Base-by-base conservation (phyloP, 2,329 filamentous ascomycete species). In the Cercospora sesami region DNA sequence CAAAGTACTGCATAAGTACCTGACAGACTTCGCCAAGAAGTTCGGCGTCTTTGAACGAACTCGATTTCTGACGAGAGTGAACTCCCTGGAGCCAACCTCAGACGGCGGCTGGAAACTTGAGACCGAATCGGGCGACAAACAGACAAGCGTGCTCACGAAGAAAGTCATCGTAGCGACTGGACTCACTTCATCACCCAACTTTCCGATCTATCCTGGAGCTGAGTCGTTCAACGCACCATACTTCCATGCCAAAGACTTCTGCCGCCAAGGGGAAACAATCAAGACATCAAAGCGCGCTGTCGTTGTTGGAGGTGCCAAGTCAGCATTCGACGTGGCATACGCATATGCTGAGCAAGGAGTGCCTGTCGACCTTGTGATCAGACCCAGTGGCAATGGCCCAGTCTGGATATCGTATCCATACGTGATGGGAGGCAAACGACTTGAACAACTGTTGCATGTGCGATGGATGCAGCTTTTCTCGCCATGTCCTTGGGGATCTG, bases 401-500 rank as follows among this genome's bases (percentile, higher is more conserved):
- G 80, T 82, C 0, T 90, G 84, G 83, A 85, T 90, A 77, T 78
- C 86, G 0, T 86, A 86, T 1, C 78, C 85, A 1, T 87, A 87
- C 65, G 88, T 91, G 16, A 91, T 89, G 1, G 89, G 89, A 0
- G 75, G 91, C n/a, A 89, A 89, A 76, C 60, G 73, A 84, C 80
- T 92, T 0, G 90, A 93, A 78, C 87, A 89, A 73, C 83, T 93
- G 4, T 84, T 90, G 4, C 85, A 86, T 33, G 90, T 86, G 0
- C 87, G 91, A 0, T 83, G 91, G 70, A 79, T 93, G 63, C 90
- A 87, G 1, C 93, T 89, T 88, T 88, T 94, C 78, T 89, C 86
- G 62, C 91, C 91, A 0, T 93, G 90, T 75, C 84, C 90, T 14
- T 94, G 90, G 89, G 89, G 88, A 4, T 81, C 83, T 1, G 85